Conservation (phyloP, 257 asterid species). For the Fraxinus americana region DNA sequence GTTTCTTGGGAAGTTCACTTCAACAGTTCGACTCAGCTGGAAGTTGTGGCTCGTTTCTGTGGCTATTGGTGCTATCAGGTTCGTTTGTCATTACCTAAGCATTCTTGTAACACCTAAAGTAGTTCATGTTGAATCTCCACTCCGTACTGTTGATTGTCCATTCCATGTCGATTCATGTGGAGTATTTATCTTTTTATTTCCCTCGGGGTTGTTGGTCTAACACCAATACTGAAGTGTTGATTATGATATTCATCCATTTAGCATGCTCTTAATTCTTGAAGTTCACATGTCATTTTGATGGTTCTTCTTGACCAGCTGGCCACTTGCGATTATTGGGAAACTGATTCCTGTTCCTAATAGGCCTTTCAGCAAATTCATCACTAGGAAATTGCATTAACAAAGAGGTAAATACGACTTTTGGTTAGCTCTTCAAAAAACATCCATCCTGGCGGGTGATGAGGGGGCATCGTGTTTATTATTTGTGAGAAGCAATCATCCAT, state of each 20-base stretch:
- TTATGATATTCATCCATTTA: not conserved
- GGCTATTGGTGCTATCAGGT: conserved; percentile 75
- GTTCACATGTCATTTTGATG: conserved; percentile 15
- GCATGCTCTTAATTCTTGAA: conserved; percentile 13
- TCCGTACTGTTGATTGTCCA: too few relatives aligned
- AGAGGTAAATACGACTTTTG: conserved; percentile 20
- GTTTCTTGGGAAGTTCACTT: conserved; percentile 77
- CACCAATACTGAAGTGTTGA: too few relatives aligned
- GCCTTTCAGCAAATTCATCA: conserved; percentile 45
- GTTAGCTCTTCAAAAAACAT: not conserved
- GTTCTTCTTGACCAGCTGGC: conserved; percentile 47
- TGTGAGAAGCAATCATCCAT: not conserved
- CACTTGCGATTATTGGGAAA: conserved; percentile 64
- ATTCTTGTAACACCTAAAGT: not conserved
- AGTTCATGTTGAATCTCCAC: not conserved
- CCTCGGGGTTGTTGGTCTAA: too few relatives aligned
- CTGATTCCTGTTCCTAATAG: conserved; percentile 56
- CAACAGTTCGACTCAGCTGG: conserved; percentile 82
- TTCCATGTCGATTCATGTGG: too few relatives aligned
- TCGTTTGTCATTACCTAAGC: conserved; percentile 20
- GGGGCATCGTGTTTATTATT: not conserved
- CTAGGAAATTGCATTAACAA: conserved; percentile 19
- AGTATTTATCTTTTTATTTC: too few relatives aligned
- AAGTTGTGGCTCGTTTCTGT: conserved; percentile 85
- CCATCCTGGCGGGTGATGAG: not conserved